Conservation (phyloP, 305 asterid species). For the Fraxinus greggii region DNA sequence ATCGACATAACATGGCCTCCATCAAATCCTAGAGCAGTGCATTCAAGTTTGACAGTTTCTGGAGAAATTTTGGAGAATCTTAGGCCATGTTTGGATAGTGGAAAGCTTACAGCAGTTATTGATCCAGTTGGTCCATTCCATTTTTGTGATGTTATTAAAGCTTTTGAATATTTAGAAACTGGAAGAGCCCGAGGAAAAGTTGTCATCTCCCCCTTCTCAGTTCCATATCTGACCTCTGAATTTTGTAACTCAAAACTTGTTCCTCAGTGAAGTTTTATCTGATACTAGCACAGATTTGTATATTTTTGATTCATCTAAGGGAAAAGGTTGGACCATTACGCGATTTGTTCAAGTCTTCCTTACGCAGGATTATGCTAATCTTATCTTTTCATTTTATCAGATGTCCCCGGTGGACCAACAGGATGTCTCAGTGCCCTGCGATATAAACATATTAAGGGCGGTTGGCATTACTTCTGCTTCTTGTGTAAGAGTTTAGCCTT, state of each 20-base stretch:
- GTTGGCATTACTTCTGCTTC: neutral
- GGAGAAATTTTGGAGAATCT: constrained; percentile 53
- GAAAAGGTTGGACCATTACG: neutral
- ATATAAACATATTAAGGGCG: neutral
- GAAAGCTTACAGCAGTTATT: constrained; percentile 50
- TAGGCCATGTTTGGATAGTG: constrained; percentile 50
- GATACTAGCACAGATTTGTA: neutral
- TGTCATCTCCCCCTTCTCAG: constrained; percentile 40
- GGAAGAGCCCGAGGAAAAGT: constrained; percentile 69
- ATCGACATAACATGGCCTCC: constrained; percentile 76
- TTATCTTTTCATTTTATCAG: neutral
- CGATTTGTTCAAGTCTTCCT: neutral
- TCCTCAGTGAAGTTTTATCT: neutral
- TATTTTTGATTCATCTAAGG: neutral
- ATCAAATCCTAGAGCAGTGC: constrained; percentile 49
- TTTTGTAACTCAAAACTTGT: neutral
- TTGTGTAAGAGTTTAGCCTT: too few species aligned
- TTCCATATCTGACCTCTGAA: neutral
- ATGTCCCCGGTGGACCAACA: neutral
- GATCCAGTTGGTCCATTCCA: constrained; percentile 53
- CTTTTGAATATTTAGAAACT: constrained; percentile 55
- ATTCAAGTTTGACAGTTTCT: constrained; percentile 51
- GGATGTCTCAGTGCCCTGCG: neutral
- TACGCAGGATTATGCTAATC: neutral
- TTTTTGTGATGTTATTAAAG: constrained; percentile 40